These are phyloP conservation scores for Metroxylon sagu DNA, from an alignment of 176 grass and related monocot species.

Conservation along the genomic window DNA sequence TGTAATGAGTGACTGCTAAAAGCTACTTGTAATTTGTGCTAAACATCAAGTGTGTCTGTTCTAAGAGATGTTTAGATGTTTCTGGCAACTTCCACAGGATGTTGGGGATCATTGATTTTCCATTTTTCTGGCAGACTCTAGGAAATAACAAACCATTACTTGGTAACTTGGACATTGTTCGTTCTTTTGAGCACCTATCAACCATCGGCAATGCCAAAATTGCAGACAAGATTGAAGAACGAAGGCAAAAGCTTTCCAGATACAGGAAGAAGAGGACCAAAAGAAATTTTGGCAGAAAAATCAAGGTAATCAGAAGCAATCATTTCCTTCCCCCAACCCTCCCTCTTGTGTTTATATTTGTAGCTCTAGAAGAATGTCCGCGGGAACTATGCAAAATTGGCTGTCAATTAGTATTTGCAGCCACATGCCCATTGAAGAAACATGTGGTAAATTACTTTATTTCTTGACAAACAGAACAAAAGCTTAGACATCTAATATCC, in stretches of 20 bases:
- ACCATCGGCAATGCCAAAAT: neutral
- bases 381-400: too few relatives aligned
- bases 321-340: too few relatives aligned
- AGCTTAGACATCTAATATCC: too few relatives aligned
- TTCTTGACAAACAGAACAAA: too few relatives aligned
- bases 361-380: neutral
- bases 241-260: constrained; percentile 10
- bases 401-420: too few relatives aligned
- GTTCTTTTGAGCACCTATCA: constrained; percentile 1
- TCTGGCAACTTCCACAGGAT: constrained; percentile 5
- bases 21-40: too few relatives aligned
- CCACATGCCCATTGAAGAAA: too few relatives aligned
- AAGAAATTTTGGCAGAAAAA: constrained; percentile 12
- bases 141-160: neutral
- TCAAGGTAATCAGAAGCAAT: neutral
- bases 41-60: neutral
- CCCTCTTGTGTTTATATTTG: neutral
- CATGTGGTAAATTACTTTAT: too few relatives aligned
- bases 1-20: too few relatives aligned
- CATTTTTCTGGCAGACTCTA: constrained; percentile 5
- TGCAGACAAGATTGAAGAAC: constrained; percentile 9
- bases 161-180: constrained; percentile 1
- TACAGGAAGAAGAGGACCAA: constrained; percentile 11
- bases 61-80: constrained; percentile 1
- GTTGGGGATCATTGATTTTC: constrained; percentile 5